These are phyloP conservation scores for Talaromyces amestolkiae DNA, from an alignment of 2,329 filamentous ascomycete species.

Conservation along the genomic window DNA sequence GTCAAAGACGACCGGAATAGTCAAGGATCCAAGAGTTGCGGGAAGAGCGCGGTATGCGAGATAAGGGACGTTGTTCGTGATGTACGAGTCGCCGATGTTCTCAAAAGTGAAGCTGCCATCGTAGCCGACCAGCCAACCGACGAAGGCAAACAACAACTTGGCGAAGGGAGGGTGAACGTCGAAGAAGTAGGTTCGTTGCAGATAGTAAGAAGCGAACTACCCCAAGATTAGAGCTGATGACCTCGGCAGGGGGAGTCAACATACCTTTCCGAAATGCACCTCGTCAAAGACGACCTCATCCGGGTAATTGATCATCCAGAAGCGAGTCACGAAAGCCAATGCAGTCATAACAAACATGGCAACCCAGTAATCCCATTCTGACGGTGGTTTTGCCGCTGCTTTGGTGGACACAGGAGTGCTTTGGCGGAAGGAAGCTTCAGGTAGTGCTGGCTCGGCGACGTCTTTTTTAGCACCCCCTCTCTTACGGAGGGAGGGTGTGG, in stretches of 20 bases:
- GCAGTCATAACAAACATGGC: constrained; percentile 73
- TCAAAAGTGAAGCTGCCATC: constrained; percentile 97
- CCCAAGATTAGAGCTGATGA: not conserved
- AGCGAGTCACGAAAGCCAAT: constrained; percentile 85
- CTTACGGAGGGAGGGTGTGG: constrained; percentile 39
- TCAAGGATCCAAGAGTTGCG: constrained; percentile 85
- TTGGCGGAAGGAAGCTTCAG: constrained; percentile 26
- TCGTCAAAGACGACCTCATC: constrained; percentile 98
- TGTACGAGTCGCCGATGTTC: constrained; percentile 98
- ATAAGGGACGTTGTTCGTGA: constrained; percentile 94
- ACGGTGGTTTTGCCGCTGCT: constrained; percentile 31
- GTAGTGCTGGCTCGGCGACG: constrained; percentile 24
- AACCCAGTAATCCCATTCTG: constrained; percentile 82
- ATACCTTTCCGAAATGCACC: constrained; percentile 98
- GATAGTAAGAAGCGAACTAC: constrained; percentile 66
- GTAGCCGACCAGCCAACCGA: constrained; percentile 96
- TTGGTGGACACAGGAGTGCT: constrained; percentile 24
- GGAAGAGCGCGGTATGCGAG: constrained; percentile 93
- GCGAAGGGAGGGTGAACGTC: constrained; percentile 97
- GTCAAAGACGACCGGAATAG: constrained; percentile 87
- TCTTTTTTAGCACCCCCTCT: constrained; percentile 41
- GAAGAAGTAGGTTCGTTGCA: constrained; percentile 98
- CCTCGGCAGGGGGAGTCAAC: constrained; percentile 23
- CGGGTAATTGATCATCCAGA: constrained; percentile 94
- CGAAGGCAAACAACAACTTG: constrained; percentile 94